Base-by-base conservation (phyloP, 2,329 filamentous ascomycete genomes). In the Curvularia lunata region DNA sequence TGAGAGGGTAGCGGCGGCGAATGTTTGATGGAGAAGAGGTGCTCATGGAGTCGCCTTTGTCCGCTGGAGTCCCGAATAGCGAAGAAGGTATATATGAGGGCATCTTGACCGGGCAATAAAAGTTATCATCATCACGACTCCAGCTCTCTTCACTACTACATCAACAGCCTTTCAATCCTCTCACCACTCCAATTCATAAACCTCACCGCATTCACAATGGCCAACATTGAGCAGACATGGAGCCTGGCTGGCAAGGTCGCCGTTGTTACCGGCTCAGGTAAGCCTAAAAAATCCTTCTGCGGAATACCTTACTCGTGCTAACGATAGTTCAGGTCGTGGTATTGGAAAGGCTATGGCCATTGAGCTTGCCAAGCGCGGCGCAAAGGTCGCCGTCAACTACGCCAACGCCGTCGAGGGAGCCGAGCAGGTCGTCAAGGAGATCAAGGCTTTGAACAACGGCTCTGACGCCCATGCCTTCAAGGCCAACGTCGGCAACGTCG, bases 331-430 rank as follows among this genome's bases (percentile, higher is more conserved):
- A 85, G 82, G 85, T 68, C 85, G 87, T 74, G 87, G 87, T 65
- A 89, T 90, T 63, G 87, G 87, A 58, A 83, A 84, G 52, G 85
- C 85, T 66, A 89, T 89, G 81, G 87, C 87, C 52, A 80, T 85
- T 52, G 86, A 89, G 77, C 84, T 90, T 54, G 87, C 84, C 58
- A 81, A 83, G 61, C 85, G 86, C 58, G 87, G 87, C 51, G 87
- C 87, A 67, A 86, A 86, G 75, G 85, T 88, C 51, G 83, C 86
- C 59, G 84, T 88, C 73, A 88, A 88, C 83, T 88, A 88, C 77
- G 85, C 87, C 75, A 88, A 89, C 80, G 86, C 85, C 72, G 77
- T 81, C 58, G 81, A 85, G 50, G 84, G 87, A 19, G 89, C 89
- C 52, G 83, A 90, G 63, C 82, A 86, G 70, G 83, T 90, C 56